phyloP scores from a whole-genome alignment of 2,329 filamentous ascomycete genomes.

The Aspergillus aculeatus region DNA sequence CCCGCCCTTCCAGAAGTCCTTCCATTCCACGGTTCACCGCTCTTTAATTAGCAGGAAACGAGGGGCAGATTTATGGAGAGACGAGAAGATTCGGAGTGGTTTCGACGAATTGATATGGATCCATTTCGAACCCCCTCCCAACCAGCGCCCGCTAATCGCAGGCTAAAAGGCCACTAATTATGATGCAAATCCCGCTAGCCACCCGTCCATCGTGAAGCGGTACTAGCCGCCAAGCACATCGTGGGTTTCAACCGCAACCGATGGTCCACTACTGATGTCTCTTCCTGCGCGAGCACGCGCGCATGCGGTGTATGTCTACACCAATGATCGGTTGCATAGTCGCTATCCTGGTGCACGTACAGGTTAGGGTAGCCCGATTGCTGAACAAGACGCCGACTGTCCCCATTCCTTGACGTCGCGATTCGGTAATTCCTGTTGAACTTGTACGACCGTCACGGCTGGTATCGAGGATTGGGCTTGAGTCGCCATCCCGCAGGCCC shows the following conservation, averaged over 20 bases:
- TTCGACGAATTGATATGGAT: neutral
- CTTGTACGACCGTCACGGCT: neutral
- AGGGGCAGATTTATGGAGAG: neutral
- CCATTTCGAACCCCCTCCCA: neutral
- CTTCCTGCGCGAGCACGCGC: neutral
- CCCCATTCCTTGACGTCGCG: slow-evolving; percentile 1
- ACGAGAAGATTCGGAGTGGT: neutral
- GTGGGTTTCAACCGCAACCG: neutral
- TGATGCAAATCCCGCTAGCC: neutral
- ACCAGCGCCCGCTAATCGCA: neutral
- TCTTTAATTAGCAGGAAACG: slow-evolving; percentile 7
- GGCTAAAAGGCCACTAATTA: slow-evolving; percentile 8
- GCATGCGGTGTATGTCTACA: neutral
- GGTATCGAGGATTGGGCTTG: neutral
- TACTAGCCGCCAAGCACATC: neutral
- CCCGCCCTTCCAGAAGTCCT: slow-evolving; percentile 18
- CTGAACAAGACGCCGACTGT: neutral
- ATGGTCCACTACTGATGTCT: neutral
- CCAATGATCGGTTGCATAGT: neutral
- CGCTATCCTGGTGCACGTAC: too few species aligned
- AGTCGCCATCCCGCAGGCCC: neutral
- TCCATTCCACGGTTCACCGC: slow-evolving; percentile 19
- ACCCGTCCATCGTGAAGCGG: neutral
- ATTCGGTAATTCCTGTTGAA: slow-evolving; percentile 1
- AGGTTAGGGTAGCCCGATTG: neutral